phyloP scores from a whole-genome alignment of 106 monocot species.

The Acorus calamus region DNA sequence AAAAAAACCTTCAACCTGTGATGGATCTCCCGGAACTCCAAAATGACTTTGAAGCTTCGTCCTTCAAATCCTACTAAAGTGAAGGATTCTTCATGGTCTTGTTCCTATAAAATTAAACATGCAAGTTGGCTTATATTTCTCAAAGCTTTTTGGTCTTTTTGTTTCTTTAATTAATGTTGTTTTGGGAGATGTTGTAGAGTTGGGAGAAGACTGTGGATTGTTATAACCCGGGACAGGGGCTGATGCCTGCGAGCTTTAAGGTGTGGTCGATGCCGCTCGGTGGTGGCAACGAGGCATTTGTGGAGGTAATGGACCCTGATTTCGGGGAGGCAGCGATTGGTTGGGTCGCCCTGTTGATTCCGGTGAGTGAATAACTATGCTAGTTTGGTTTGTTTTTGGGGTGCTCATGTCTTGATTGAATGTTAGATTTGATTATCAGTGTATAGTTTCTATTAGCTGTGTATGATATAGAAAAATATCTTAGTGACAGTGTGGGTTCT shows the following conservation, averaged over 20 bases:
- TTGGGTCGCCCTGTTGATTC: constrained; percentile 88
- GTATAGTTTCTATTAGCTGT: too few species aligned
- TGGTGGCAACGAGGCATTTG: constrained; percentile 49
- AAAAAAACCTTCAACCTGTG: too few species aligned
- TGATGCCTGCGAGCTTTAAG: constrained; percentile 97
- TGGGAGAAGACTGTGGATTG: constrained; percentile 99
- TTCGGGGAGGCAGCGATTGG: constrained; percentile 93
- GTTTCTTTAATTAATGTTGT: neutral
- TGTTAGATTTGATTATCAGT: neutral
- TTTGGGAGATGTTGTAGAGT: constrained; percentile 26
- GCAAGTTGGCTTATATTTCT: too few species aligned
- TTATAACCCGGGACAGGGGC: constrained; percentile 90
- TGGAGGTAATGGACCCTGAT: constrained; percentile 87
- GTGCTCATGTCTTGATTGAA: neutral
- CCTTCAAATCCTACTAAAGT: too few species aligned
- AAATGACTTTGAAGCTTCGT: too few species aligned
- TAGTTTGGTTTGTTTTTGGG: neutral
- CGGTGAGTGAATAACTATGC: constrained; percentile 43
- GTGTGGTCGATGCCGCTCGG: constrained; percentile 58
- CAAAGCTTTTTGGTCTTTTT: neutral
- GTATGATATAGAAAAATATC: too few species aligned
- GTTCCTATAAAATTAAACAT: too few species aligned
- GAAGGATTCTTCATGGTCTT: too few species aligned
- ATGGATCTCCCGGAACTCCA: too few species aligned
- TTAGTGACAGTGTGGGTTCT: too few species aligned